A percentile compares a stretch with the other conserved stretches of the same genome.
Conservation (phyloP, 805 yeast species). For the Kluyveromyces wickerhamii region DNA sequence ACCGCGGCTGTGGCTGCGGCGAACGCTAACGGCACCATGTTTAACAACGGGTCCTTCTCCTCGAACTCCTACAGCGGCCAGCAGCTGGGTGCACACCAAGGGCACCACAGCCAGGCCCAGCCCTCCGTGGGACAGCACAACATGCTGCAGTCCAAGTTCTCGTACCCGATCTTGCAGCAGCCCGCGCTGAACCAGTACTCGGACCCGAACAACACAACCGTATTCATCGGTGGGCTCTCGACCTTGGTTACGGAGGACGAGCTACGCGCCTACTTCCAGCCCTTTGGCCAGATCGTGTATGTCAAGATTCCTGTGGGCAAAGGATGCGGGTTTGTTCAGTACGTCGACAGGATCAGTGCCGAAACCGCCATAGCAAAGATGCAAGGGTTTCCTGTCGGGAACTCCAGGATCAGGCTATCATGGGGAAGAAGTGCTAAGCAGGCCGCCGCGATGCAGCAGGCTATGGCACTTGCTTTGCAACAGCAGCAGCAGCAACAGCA, state of each 20-base stretch:
- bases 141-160: conserved; percentile 17
- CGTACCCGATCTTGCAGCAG: conserved; percentile 35
- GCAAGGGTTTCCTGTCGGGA: conserved; percentile 88
- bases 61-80: no score
- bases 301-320: conserved; percentile 67
- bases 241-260: conserved; percentile 53
- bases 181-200: conserved; percentile 57
- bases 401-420: conserved; percentile 70
- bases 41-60: no score
- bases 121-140: neutral
- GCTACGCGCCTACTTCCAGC: conserved; percentile 47
- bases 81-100: conserved; percentile 2
- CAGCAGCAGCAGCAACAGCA: conserved; percentile 23
- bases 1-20: neutral
- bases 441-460: conserved; percentile 16
- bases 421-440: conserved; percentile 66
- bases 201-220: conserved; percentile 76
- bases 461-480: conserved; percentile 16
- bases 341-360: conserved; percentile 67
- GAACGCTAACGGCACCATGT: neutral
- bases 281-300: conserved; percentile 69
- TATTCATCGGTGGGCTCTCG: conserved; percentile 60
- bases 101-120: neutral
- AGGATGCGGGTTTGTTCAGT: conserved; percentile 86
- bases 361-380: conserved; percentile 77